These are phyloP conservation scores for Herpetomonas samuelpessoai DNA, from an alignment of 208 protist genomes.

Conservation along the genomic window DNA sequence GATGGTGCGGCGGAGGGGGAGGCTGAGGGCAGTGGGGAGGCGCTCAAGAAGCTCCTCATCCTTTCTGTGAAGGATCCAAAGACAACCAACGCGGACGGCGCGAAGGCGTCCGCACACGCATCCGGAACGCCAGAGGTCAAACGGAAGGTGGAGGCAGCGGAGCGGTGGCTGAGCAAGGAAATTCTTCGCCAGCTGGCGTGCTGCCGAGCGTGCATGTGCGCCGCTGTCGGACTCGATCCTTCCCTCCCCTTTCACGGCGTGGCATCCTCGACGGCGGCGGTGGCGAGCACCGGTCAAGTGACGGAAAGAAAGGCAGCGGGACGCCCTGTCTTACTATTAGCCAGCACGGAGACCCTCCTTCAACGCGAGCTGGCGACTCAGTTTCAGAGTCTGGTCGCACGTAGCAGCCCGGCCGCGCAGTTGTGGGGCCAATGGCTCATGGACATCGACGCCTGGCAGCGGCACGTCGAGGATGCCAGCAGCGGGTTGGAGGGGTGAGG, in stretches of 20 bases:
- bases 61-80: too few relatives aligned
- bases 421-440: neutral
- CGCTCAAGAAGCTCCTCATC: too few relatives aligned
- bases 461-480: neutral
- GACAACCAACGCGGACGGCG: neutral
- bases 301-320: too few relatives aligned
- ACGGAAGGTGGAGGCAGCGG: neutral
- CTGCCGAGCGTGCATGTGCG: slow-evolving; percentile 13
- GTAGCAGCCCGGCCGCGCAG: neutral
- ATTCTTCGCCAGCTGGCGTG: slow-evolving; percentile 12
- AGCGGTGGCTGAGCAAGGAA: neutral
- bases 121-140: neutral
- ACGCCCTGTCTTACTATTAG: too few relatives aligned
- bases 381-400: neutral
- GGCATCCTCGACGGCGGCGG: too few relatives aligned
- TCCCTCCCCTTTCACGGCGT: too few relatives aligned
- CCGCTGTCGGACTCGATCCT: neutral
- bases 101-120: neutral
- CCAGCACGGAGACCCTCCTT: neutral
- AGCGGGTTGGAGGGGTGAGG: neutral
- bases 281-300: too few relatives aligned
- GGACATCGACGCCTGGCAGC: neutral
- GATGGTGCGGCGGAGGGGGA: neutral
- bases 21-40: neutral
- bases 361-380: neutral